These are phyloP conservation scores for Gleditsia sinensis DNA, from an alignment of 306 rosid species.

Conservation along the genomic window DNA sequence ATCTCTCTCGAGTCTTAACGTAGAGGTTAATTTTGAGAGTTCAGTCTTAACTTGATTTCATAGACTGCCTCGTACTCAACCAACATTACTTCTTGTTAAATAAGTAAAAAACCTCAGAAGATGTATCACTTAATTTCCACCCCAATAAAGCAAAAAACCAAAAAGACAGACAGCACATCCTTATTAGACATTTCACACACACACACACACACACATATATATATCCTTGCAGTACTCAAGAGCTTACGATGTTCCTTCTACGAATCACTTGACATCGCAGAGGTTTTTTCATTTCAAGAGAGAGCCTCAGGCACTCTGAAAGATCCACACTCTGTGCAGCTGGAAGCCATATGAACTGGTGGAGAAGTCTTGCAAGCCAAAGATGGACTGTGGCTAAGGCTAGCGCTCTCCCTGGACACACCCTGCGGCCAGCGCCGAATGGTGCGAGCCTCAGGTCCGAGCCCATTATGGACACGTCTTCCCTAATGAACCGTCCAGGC, in stretches of 20 bases:
- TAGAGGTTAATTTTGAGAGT: background rate
- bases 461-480: conserved; percentile 71
- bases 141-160: background rate
- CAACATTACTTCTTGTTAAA: background rate
- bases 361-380: conserved; percentile 81
- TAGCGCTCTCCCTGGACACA: conserved; percentile 71
- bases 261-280: conserved; percentile 44
- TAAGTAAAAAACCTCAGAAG: background rate
- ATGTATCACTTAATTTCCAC: no score
- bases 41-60: conserved; percentile 5
- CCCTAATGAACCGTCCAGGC: conserved; percentile 68
- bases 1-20: background rate
- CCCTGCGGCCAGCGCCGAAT: conserved; percentile 84
- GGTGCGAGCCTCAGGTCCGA: conserved; percentile 84
- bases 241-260: conserved; percentile 13
- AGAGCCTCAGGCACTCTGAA: conserved; percentile 68
- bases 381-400: conserved; percentile 77
- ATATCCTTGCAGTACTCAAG: background rate
- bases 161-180: background rate
- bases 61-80: background rate
- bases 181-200: background rate
- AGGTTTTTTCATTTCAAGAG: conserved; percentile 79
- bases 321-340: conserved; percentile 51
- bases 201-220: background rate
- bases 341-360: conserved; percentile 61